Evolutionary conservation across 331 rosid genomes (phyloP).

Genomic region (Saraca asoca): DNA sequence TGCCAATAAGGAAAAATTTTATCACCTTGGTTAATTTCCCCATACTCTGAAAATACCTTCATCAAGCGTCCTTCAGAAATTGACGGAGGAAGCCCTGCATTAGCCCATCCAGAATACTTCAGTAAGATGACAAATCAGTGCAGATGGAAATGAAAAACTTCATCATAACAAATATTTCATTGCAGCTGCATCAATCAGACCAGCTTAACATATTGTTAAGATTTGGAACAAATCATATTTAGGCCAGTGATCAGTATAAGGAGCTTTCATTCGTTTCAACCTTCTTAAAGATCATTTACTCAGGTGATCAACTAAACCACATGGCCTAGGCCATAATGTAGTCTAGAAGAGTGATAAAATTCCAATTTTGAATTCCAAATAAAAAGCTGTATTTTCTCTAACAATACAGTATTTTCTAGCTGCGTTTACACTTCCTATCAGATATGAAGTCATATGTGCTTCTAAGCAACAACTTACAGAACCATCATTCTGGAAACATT

Average conservation of each 20-base stretch:
- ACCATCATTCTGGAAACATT: not conserved
- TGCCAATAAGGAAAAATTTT: not conserved
- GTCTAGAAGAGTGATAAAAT: not conserved
- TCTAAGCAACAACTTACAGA: not conserved
- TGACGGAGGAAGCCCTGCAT: constrained; percentile 52
- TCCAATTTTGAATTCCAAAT: constrained; percentile 4
- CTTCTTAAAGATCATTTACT: not conserved
- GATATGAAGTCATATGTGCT: too few species aligned
- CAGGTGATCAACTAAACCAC: not conserved
- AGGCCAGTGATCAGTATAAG: not conserved
- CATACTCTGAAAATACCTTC: constrained; percentile 43
- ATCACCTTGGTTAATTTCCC: constrained; percentile 43
- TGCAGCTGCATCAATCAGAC: constrained; percentile 5
- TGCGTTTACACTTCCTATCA: too few species aligned
- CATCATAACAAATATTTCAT: not conserved
- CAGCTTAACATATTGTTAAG: not conserved
- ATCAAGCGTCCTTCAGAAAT: constrained; percentile 37
- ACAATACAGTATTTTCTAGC: not conserved
- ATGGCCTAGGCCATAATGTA: not conserved
- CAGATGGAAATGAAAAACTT: constrained; percentile 18
- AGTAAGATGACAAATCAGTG: constrained; percentile 32
- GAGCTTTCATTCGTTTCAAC: not conserved
- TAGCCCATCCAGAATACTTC: constrained; percentile 33
- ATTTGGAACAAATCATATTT: not conserved
- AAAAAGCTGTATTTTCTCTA: not conserved